phyloP scores from a whole-genome alignment of 768 basidiomycete species.

The Gyrodon lividus region DNA sequence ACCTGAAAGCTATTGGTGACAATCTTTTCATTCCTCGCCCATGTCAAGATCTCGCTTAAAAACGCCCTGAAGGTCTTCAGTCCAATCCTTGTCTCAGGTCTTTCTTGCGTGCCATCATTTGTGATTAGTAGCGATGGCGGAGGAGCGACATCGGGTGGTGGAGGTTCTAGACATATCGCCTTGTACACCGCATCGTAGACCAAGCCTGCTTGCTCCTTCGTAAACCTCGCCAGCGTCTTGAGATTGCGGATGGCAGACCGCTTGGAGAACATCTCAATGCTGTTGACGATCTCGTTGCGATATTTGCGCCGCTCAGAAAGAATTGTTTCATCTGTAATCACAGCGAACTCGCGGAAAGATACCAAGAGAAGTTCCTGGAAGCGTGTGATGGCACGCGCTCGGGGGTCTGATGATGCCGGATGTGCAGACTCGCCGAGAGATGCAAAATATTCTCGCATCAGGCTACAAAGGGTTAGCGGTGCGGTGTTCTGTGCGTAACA shows the following conservation, averaged over 20 bases:
- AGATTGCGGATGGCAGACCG: slow-evolving; percentile 88
- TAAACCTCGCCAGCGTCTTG: slow-evolving; percentile 73
- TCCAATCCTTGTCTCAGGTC: slow-evolving; percentile 88
- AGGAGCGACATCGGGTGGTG: slow-evolving; percentile 53
- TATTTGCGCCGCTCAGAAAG: slow-evolving; percentile 80
- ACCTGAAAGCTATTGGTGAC: slow-evolving; percentile 92
- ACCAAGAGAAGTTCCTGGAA: slow-evolving; percentile 97
- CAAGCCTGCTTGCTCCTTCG: slow-evolving; percentile 82
- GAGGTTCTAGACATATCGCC: slow-evolving; percentile 75
- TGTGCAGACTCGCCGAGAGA: slow-evolving; percentile 93
- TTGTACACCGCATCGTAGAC: slow-evolving; percentile 93
- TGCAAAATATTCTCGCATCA: slow-evolving; percentile 95
- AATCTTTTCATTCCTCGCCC: slow-evolving; percentile 93
- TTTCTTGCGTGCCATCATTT: slow-evolving; percentile 63
- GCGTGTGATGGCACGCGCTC: slow-evolving; percentile 89
- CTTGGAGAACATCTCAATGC: slow-evolving; percentile 92
- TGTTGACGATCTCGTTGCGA: slow-evolving; percentile 86
- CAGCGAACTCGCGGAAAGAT: slow-evolving; percentile 95
- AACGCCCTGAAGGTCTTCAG: slow-evolving; percentile 84
- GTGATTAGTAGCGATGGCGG: slow-evolving; percentile 51
- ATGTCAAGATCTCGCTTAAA: slow-evolving; percentile 88
- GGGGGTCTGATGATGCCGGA: slow-evolving; percentile 82
- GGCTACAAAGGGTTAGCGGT: slow-evolving; percentile 39
- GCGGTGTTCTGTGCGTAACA: not conserved
- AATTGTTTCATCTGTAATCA: slow-evolving; percentile 95